Base-by-base conservation (phyloP, 352 stramenopile genomes). In the Phytopythium helicoides region DNA sequence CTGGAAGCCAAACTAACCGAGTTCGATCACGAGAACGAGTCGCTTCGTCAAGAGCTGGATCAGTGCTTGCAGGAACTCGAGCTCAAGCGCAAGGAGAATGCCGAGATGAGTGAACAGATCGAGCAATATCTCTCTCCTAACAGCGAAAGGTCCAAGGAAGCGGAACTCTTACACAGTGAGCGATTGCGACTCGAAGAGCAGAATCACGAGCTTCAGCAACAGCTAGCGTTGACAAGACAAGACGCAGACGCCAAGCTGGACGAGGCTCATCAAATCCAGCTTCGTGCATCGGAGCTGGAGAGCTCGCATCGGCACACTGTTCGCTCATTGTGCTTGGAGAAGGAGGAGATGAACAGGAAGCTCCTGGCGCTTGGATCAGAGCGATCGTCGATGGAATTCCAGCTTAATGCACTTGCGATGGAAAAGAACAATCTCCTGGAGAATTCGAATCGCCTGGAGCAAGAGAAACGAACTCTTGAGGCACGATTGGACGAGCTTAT, bases 181-280 rank as follows among this genome's bases (percentile, higher is more conserved):
- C 66, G 75, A 12, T 35, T 72, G 11, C 73, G 72, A 9, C 56
- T 91, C 9, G 81, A 91, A 64, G 75, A 88, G 23, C 75, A 86
- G 36, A 88, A 85, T 21, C 64, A 47, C 3, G 60, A 79, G 36
- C 47, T 87, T 10, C 60, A 71, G 33, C 55, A 66, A 23, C 68
- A 86, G 23, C 49, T 88, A 5, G 67, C 85, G 15, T 57, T 51
- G 12, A 68, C 71, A 25, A 68, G 68, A 28, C 61, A 52, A 12
- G 66, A 89, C 33, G 62, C 65, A 15, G 63, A 76, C 25, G 54
- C 38, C 11, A 86, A 75, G 47, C 58, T 84, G 18, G 57, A 79
- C 16, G 66, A 89, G 57, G 65, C 70, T 7, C 75, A 71, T n/a
- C 56, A 64, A 25, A 40, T 68, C 12, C 68, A 86, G 19, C 54